Base-by-base conservation (phyloP, 2,329 filamentous ascomycete genomes). In the Beauveria asiatica region DNA sequence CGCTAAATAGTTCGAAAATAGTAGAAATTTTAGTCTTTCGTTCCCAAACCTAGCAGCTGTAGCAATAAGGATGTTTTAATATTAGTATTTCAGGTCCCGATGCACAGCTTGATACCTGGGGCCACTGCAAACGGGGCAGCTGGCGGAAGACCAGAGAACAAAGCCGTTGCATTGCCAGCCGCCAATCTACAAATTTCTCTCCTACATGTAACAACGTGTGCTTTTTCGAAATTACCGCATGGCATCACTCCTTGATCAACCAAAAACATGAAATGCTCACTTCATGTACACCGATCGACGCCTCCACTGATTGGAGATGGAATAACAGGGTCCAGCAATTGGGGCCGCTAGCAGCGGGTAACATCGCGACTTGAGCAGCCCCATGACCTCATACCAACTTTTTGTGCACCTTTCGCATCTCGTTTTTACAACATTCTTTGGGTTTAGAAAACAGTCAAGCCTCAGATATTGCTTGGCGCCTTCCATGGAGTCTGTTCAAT, bases 261-360 rank as follows among this genome's bases (percentile, higher is more conserved):
- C 17, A 23, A 17, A 1, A 23, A 21, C 13, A 21, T 2, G 16
- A 27, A 10, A 30, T 16, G 39, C 5, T 8, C 21, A 16, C 51
- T 13, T 8, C 21, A 39, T 41, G 5, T 23, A 39, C 37, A 17
- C 13, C 37, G 16, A 30, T 27, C 1, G 5, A 42, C 13, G 17
- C 33, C 33, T 42, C 45, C 33, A n/a, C 30, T 9, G 27, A 11
- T 7, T 49, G 16, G 3, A 30, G 30, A 59, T 44, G 48, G n/a
- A 17, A 30, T 30, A n/a, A 13, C 8, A 6, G 25, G 25, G 37
- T 33, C 46, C 25, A 9, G 46, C 39, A 37, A 52, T 57, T 50
- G 48, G 48, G 13, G 56, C 56, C 56, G 25, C 56, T 59, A 59
- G 56, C 46, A 59, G 46, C 56, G 56, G 56, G 56, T 59, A 59